Evolutionary conservation across 225 moss, liverwort and hornwort genomes (phyloP), one percentile per base, ranked within the genome.

Genomic region (Thuidium tamariscinum): DNA sequence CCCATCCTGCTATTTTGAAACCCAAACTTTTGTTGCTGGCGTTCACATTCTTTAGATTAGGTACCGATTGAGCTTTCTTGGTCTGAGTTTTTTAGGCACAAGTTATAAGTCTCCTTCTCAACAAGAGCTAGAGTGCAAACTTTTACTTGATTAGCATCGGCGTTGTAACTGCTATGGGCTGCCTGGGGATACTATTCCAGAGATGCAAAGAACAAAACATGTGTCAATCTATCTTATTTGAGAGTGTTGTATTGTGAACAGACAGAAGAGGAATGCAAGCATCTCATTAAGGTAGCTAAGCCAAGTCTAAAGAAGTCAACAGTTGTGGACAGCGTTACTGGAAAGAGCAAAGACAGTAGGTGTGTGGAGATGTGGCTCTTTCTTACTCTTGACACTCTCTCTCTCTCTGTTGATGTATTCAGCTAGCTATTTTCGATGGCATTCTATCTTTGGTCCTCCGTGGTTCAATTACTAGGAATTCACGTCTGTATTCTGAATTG

Each of bases 261-360:
- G 97, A 91, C 94, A 76, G 89, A 93, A 81, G 93, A 71, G 67
- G 97, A 97, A 88, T 97, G 97, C 85, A 94, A 91, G 37, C 93
- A 96, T 92, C 89, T 97, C 67, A 90, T 97, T 88, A 88, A 91
- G 78, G 73, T 95, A 60, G 96, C 96, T 27, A 94, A 82, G 88
- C 97, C 97, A 57, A 91, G 82, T 71, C 91, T 96, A 88, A 86
- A 85, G 85, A 96, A 96, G 82, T 96, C 95, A 41, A 93, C 96
- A 72, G 97, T 97, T 27, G 94, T 97, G 72, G 95, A 97, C 89
- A 96, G 92, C 85, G 93, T 92, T 52, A 96, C 96, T 66, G 97
- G 97, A 74, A 92, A 95, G 87, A 97, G 97, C 90, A 95, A 92
- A 92, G 96, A 95, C 86, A 97, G 95, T 87, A 94, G 95, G 94